Evolutionary conservation across 345 rosid species (phyloP).

Genomic region (Clausena lansium): DNA sequence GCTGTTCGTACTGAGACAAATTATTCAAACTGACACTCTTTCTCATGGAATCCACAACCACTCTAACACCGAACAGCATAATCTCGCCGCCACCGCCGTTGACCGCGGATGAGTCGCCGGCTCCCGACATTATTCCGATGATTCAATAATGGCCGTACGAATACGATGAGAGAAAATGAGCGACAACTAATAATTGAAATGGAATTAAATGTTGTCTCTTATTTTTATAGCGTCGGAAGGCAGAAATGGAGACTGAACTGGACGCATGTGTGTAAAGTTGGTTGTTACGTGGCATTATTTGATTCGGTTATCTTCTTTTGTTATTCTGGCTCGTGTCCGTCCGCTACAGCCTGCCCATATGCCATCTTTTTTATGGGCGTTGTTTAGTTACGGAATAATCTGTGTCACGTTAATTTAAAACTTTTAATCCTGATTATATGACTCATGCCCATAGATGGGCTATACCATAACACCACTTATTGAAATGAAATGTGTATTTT

Average conservation of each 20-base stretch:
- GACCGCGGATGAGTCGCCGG: neutral
- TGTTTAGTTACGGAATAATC: too few species aligned
- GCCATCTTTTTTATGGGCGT: too few species aligned
- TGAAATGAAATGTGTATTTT: too few species aligned
- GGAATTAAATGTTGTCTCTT: neutral
- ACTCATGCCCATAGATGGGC: too few species aligned
- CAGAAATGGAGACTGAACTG: constrained; percentile 12
- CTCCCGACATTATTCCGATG: neutral
- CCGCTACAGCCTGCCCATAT: too few species aligned
- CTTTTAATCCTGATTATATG: too few species aligned
- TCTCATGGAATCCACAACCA: constrained; percentile 92
- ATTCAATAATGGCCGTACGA: neutral
- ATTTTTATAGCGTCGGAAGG: neutral
- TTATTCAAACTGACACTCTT: constrained; percentile 88
- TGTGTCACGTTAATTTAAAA: too few species aligned
- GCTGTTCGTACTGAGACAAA: constrained; percentile 69
- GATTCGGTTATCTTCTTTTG: neutral
- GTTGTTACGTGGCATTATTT: constrained; percentile 8
- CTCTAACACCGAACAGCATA: constrained; percentile 86
- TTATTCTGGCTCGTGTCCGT: too few species aligned
- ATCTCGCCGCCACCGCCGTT: constrained; percentile 44
- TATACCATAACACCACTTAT: too few species aligned
- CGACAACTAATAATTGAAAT: neutral
- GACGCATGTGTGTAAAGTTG: neutral
- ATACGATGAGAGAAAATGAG: neutral